A percentile compares a stretch with the other conserved stretches of the same genome.
These are phyloP conservation scores for Euphorbia tirucalli DNA, from an alignment of 345 rosid genomes.

Conservation along the genomic window DNA sequence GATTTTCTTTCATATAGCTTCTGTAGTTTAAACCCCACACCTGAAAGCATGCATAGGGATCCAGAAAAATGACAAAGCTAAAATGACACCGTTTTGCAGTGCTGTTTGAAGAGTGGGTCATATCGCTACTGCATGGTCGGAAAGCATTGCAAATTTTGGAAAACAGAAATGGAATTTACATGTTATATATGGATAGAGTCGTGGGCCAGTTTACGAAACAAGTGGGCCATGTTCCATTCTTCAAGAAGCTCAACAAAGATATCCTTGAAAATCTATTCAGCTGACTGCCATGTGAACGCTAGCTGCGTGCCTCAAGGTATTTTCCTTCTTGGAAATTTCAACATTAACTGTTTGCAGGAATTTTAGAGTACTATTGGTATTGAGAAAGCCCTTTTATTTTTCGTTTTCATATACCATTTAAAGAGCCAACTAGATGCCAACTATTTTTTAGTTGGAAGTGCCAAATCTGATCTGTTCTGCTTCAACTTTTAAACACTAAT, in stretches of 20 bases:
- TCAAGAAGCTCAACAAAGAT: constrained; percentile 50
- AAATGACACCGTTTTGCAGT: constrained; percentile 39
- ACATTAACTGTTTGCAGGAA: background rate
- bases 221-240: constrained; percentile 45
- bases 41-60: background rate
- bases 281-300: constrained; percentile 14
- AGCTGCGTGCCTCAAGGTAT: background rate
- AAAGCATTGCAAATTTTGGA: constrained; percentile 64
- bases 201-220: constrained; percentile 58
- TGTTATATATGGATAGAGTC: constrained; percentile 77
- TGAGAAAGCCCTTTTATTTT: background rate
- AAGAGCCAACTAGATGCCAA: background rate
- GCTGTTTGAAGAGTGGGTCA: constrained; percentile 70
- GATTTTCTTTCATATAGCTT: background rate
- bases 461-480: background rate
- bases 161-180: constrained; percentile 69
- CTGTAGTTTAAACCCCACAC: background rate
- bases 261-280: constrained; percentile 45
- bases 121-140: constrained; percentile 59
- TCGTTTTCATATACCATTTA: too few species aligned
- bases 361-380: background rate
- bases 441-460: background rate
- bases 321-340: background rate
- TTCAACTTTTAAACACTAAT: background rate
- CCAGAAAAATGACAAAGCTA: constrained; percentile 5